phyloP scores from a whole-genome alignment of 805 yeast species.

The Pichia cabralensis region DNA sequence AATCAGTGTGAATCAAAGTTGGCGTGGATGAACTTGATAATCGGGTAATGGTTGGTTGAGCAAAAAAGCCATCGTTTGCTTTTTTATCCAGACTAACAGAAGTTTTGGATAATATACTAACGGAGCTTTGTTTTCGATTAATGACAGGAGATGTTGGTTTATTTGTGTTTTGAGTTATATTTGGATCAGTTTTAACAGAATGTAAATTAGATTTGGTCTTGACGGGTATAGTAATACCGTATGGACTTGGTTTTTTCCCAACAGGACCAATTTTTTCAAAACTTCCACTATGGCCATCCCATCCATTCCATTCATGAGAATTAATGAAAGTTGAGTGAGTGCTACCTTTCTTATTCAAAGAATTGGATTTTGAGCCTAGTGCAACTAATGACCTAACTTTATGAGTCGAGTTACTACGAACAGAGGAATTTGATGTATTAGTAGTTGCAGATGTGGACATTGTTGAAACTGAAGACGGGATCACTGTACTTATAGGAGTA shows the following conservation, averaged over 20 bases:
- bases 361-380: slow-evolving; percentile 7
- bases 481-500: not conserved
- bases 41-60: too few species aligned
- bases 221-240: slow-evolving; percentile 27
- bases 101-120: too few species aligned
- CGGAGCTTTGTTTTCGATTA: too few species aligned
- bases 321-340: too few species aligned
- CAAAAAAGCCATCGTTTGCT: too few species aligned
- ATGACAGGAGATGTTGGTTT: too few species aligned
- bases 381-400: slow-evolving; percentile 7
- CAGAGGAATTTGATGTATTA: not conserved
- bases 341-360: not conserved
- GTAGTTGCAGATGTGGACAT: not conserved
- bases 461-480: too few species aligned
- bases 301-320: slow-evolving; percentile 1
- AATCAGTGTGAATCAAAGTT: too few species aligned
- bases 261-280: slow-evolving; percentile 28
- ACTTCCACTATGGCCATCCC: slow-evolving; percentile 12
- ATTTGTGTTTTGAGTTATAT: not conserved
- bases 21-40: too few species aligned
- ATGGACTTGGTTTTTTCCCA: slow-evolving; percentile 25
- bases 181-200: slow-evolving; percentile 5
- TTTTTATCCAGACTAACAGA: too few species aligned
- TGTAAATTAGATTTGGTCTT: slow-evolving; percentile 22
- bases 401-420: not conserved